Evolutionary conservation across 768 basidiomycete species (phyloP).

Genomic region (Calocybe cyanea): DNA sequence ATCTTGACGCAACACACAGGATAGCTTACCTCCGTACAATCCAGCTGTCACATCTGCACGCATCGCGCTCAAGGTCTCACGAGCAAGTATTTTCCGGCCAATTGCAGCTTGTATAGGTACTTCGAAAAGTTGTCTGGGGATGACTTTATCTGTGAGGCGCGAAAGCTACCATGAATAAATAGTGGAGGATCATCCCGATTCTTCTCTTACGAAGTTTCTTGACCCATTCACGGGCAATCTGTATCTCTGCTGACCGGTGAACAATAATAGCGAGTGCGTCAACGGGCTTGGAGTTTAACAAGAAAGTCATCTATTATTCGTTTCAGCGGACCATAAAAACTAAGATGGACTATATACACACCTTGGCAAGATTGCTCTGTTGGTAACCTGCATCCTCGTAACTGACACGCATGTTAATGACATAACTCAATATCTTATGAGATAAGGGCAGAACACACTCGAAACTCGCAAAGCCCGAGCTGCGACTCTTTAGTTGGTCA

Average conservation of each 20-base stretch:
- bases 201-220: slow-evolving; percentile 81
- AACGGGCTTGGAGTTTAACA: slow-evolving; percentile 84
- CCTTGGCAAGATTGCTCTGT: slow-evolving; percentile 79
- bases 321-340: background rate
- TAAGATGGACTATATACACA: slow-evolving; percentile 24
- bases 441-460: slow-evolving; percentile 51
- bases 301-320: slow-evolving; percentile 72
- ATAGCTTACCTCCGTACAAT: slow-evolving; percentile 71
- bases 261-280: slow-evolving; percentile 93
- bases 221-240: slow-evolving; percentile 79
- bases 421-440: background rate
- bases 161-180: background rate
- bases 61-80: slow-evolving; percentile 83
- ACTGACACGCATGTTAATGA: slow-evolving; percentile 34
- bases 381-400: slow-evolving; percentile 94
- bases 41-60: slow-evolving; percentile 94
- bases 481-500: slow-evolving; percentile 88
- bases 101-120: slow-evolving; percentile 93
- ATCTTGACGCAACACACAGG: background rate
- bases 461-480: slow-evolving; percentile 89
- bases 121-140: slow-evolving; percentile 91
- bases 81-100: slow-evolving; percentile 82
- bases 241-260: slow-evolving; percentile 73
- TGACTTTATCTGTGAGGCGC: slow-evolving; percentile 67
- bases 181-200: background rate